Percentiles rank a stretch among this genome's conserved stretches.
These are phyloP conservation scores for Gelatoporia subvermispora DNA, from an alignment of 768 basidiomycete species.

Conservation along the genomic window DNA sequence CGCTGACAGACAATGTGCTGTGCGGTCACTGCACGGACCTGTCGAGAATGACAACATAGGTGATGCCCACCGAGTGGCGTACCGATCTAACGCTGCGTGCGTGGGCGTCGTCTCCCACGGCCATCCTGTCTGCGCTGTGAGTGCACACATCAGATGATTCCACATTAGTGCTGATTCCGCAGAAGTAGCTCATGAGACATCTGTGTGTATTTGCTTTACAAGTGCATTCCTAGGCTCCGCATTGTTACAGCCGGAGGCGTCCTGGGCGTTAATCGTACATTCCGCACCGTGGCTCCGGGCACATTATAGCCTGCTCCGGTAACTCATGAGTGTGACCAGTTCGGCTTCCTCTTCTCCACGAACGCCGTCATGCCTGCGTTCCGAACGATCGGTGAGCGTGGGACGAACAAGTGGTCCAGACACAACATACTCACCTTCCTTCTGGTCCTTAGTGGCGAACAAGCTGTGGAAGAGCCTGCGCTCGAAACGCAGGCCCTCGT, in stretches of 20 bases:
- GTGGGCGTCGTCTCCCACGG: no score
- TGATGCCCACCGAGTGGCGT: no score
- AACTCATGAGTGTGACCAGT: conserved; percentile 60
- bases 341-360: conserved; percentile 85
- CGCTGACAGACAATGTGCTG: no score
- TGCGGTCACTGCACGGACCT: no score
- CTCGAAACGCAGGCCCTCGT: conserved; percentile 84
- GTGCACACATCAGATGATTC: background rate
- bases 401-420: background rate
- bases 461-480: conserved; percentile 84
- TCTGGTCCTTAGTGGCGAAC: conserved; percentile 93
- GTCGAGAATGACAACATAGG: no score
- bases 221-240: background rate
- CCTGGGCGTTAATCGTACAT: background rate
- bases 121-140: no score
- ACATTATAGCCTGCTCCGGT: background rate
- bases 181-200: background rate
- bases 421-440: conserved; percentile 64
- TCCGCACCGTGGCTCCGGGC: background rate
- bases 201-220: background rate
- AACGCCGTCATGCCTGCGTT: conserved; percentile 88
- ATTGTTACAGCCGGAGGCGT: background rate
- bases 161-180: background rate
- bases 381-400: conserved; percentile 4
- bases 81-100: no score